Conservation (phyloP, 2,329 filamentous ascomycete genomes). For the Plenodomus tracheiphilus region DNA sequence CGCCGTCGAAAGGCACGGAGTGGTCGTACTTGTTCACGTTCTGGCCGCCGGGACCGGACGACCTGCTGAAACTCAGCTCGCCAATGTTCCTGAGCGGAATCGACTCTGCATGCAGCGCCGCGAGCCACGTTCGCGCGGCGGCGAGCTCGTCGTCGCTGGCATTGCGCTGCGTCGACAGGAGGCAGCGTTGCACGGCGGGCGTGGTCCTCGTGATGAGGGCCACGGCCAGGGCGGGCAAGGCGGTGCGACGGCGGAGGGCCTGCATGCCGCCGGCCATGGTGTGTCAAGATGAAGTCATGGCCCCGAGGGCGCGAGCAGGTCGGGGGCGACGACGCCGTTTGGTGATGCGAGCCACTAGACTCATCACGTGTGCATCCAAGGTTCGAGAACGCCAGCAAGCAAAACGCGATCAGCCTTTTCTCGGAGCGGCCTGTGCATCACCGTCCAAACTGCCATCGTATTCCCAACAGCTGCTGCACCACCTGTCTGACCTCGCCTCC, state of each 20-base stretch:
- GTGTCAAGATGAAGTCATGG: slow-evolving; percentile 17
- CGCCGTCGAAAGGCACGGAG: slow-evolving; percentile 14
- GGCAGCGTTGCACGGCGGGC: slow-evolving; percentile 9
- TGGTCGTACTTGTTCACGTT: slow-evolving; percentile 67
- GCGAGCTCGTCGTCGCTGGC: slow-evolving; percentile 35
- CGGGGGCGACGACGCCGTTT: slow-evolving; percentile 15
- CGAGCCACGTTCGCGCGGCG: slow-evolving; percentile 61
- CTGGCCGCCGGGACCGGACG: slow-evolving; percentile 67
- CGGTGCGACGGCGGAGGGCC: slow-evolving; percentile 4
- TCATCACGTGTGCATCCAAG: slow-evolving; percentile 6
- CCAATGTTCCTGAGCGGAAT: slow-evolving; percentile 59
- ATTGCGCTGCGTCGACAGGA: slow-evolving; percentile 9
- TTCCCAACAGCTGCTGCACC: slow-evolving; percentile 23
- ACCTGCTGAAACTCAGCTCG: slow-evolving; percentile 64
- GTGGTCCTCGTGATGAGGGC: slow-evolving; percentile 8
- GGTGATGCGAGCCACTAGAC: slow-evolving; percentile 5
- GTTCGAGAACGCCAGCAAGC: slow-evolving; percentile 5
- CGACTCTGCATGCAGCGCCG: slow-evolving; percentile 55
- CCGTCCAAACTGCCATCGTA: slow-evolving; percentile 7
- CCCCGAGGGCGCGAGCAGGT: slow-evolving; percentile 6
- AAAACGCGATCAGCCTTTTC: slow-evolving; percentile 11
- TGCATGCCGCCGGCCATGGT: slow-evolving; percentile 1
- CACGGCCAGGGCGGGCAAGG: slow-evolving; percentile 4
- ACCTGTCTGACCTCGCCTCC: slow-evolving; percentile 14
- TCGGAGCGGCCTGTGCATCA: slow-evolving; percentile 11